Percentiles rank a stretch among this genome's conserved stretches.
Evolutionary conservation across 345 rosid species (phyloP).

Genomic region (Eucalyptus polyanthemos): DNA sequence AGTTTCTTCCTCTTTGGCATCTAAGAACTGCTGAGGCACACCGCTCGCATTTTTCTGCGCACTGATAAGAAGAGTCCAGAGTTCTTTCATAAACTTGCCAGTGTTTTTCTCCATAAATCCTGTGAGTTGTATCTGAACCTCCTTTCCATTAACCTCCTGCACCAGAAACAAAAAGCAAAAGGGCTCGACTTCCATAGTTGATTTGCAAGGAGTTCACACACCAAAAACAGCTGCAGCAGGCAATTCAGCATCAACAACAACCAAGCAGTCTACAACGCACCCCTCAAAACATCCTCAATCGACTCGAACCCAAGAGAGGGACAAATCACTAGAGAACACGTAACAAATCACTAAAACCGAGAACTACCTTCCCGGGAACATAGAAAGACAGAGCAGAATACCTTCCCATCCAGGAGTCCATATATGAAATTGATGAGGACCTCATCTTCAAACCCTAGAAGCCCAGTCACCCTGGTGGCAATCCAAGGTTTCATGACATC

Average conservation of each 20-base stretch:
- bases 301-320: not conserved
- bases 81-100: slow-evolving; percentile 95
- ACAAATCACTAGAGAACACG: not conserved
- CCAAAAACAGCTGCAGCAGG: not conserved
- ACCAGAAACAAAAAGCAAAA: not conserved
- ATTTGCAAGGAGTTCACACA: not conserved
- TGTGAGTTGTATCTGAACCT: slow-evolving; percentile 74
- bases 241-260: not conserved
- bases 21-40: slow-evolving; percentile 83
- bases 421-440: slow-evolving; percentile 93
- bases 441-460: slow-evolving; percentile 96
- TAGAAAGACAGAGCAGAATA: not conserved
- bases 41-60: slow-evolving; percentile 88
- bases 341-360: not conserved
- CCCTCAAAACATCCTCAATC: not conserved
- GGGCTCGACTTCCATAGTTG: not conserved
- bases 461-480: slow-evolving; percentile 83
- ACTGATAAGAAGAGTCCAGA: slow-evolving; percentile 87
- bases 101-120: slow-evolving; percentile 99
- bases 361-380: not conserved
- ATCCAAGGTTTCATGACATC: slow-evolving; percentile 95
- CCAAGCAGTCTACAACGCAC: not conserved
- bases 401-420: slow-evolving; percentile 87
- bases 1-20: slow-evolving; percentile 78
- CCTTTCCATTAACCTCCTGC: slow-evolving; percentile 89